Percentiles rank a stretch among this genome's conserved stretches.
These are phyloP conservation scores for Podaxis rugospora DNA, from an alignment of 768 basidiomycete species.

Conservation along the genomic window DNA sequence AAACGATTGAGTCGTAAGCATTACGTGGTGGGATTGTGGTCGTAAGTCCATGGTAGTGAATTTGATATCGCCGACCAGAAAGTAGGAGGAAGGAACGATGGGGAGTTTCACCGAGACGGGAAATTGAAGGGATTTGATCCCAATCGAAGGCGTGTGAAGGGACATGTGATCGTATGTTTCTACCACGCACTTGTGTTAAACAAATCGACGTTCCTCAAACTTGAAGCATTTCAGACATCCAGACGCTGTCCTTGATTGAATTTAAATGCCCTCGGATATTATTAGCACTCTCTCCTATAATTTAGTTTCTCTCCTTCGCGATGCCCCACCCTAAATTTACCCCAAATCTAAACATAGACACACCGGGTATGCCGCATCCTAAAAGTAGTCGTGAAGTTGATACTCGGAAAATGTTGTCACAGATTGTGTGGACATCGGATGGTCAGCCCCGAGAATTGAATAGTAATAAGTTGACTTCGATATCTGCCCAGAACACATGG, in stretches of 20 bases:
- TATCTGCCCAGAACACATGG: neutral
- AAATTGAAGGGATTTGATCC: neutral
- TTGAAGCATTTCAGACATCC: neutral
- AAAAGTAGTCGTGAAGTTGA: neutral
- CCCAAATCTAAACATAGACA: neutral
- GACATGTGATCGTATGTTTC: neutral
- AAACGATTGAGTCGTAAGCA: neutral
- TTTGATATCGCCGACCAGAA: neutral
- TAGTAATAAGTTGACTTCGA: neutral
- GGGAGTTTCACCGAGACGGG: neutral
- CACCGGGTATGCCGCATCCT: too few species aligned
- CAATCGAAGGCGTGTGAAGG: neutral
- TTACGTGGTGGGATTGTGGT: neutral
- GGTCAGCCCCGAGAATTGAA: neutral
- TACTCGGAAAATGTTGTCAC: constrained; percentile 5
- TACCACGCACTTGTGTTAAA: too few species aligned
- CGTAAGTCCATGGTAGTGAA: neutral
- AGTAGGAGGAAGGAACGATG: neutral
- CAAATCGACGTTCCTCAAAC: neutral
- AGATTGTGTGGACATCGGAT: neutral
- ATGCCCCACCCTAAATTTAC: neutral
- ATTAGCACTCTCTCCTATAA: neutral
- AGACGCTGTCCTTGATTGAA: neutral
- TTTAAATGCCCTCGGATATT: neutral
- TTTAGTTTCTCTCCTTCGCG: neutral